Evolutionary conservation across 169 alveolate species (phyloP).

Genomic region (Plasmodium blacklocki): DNA sequence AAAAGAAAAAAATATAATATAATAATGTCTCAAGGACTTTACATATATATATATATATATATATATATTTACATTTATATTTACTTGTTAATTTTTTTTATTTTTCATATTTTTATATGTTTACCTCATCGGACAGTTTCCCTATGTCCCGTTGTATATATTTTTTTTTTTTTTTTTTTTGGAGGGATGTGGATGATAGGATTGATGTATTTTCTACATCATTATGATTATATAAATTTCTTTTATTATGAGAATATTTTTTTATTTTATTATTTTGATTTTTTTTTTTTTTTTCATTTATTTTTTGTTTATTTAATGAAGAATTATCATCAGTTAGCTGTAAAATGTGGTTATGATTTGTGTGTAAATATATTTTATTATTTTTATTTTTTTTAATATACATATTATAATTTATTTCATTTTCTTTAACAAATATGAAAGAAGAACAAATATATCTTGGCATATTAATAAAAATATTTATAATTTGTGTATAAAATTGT

Average conservation of each 20-base stretch:
- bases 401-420: slow-evolving; percentile 23
- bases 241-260: background rate
- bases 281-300: background rate
- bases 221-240: background rate
- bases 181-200: background rate
- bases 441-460: slow-evolving; percentile 13
- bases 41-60: background rate
- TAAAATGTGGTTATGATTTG: background rate
- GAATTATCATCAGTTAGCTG: background rate
- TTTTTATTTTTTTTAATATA: slow-evolving; percentile 25
- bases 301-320: background rate
- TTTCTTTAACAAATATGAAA: slow-evolving; percentile 6
- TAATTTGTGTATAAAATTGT: slow-evolving; percentile 17
- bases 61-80: background rate
- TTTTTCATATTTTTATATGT: background rate
- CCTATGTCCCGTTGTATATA: background rate
- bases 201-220: too few relatives aligned
- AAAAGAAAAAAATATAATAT: background rate
- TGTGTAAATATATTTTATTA: background rate
- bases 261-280: background rate
- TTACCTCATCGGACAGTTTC: background rate
- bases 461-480: slow-evolving; percentile 20
- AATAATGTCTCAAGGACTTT: too few relatives aligned
- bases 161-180: slow-evolving; percentile 20
- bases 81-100: background rate